Percentiles rank a stretch among this genome's conserved stretches.
These are phyloP conservation scores for Ogataea siamensis DNA, from an alignment of 805 yeast genomes.

Conservation along the genomic window DNA sequence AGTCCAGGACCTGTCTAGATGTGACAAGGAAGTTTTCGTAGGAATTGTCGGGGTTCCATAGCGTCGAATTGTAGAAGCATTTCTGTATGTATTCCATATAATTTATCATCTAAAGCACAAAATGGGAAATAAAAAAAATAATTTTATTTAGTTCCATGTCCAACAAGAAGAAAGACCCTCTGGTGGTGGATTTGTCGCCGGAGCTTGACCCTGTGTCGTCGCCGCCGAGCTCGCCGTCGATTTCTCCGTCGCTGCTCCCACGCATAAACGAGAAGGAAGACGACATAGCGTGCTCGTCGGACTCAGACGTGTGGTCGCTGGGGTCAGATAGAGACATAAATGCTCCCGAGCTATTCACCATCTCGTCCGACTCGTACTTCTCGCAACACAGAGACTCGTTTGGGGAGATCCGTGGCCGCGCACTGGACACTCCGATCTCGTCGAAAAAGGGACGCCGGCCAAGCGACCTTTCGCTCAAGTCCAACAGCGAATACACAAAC, in stretches of 20 bases:
- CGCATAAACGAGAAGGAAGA: constrained; percentile 29
- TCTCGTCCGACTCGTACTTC: constrained; percentile 36
- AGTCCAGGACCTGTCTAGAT: constrained; percentile 67
- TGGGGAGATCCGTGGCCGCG: constrained; percentile 25
- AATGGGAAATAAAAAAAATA: constrained; percentile 4
- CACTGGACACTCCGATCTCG: constrained; percentile 15
- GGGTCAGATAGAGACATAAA: constrained; percentile 20
- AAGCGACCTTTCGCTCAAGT: constrained; percentile 30
- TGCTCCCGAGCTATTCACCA: constrained; percentile 18
- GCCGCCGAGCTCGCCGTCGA: constrained; percentile 27
- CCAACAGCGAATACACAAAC: constrained; percentile 21
- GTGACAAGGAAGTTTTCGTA: constrained; percentile 76
- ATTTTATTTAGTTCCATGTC: constrained; percentile 2
- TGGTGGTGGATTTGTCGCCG: constrained; percentile 19
- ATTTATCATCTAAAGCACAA: constrained; percentile 50
- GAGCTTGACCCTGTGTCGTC: constrained; percentile 15
- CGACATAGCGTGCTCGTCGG: constrained; percentile 33
- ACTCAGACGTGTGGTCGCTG: constrained; percentile 32
- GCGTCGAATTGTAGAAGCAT: constrained; percentile 65
- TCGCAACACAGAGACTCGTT: constrained; percentile 32
- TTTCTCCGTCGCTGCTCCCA: constrained; percentile 31
- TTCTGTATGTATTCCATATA: constrained; percentile 85
- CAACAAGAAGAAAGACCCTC: constrained; percentile 5
- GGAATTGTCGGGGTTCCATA: constrained; percentile 78
- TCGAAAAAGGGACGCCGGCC: constrained; percentile 21